A percentile compares a stretch with the other conserved stretches of the same genome.
These are phyloP conservation scores for Gomphus sp. DNA, from an alignment of 1,284 basidiomycete genomes.

Conservation along the genomic window DNA sequence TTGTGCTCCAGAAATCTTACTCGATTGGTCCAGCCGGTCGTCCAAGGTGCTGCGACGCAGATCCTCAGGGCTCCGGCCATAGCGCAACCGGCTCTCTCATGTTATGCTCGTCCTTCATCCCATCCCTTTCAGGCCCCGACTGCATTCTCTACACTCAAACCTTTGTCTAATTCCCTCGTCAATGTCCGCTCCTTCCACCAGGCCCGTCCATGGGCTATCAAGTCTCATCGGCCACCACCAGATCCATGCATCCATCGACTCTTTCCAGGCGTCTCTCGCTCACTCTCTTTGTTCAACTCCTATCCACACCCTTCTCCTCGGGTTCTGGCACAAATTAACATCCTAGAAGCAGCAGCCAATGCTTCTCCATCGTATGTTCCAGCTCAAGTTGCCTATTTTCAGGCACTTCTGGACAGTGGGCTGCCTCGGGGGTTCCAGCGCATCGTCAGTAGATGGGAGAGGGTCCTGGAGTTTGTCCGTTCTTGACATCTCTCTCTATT, in stretches of 20 bases:
- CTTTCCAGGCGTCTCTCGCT: conserved; percentile 6
- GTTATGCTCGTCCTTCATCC: neutral
- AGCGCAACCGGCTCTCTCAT: neutral
- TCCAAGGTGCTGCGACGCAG: neutral
- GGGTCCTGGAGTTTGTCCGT: conserved; percentile 72
- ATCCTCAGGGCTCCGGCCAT: neutral
- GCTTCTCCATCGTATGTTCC: conserved; percentile 54
- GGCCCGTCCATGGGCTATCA: neutral
- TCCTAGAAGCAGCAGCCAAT: conserved; percentile 68
- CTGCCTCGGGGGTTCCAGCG: conserved; percentile 60
- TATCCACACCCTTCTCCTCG: conserved; percentile 38
- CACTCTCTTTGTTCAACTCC: conserved; percentile 18
- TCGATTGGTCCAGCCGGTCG: neutral
- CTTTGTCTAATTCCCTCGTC: neutral
- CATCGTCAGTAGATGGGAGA: conserved; percentile 69
- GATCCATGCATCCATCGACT: neutral
- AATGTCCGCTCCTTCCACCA: neutral
- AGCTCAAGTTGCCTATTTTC: conserved; percentile 63
- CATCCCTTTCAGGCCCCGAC: conserved; percentile 2
- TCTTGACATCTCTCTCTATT: neutral
- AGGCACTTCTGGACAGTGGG: conserved; percentile 53
- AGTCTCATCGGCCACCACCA: neutral
- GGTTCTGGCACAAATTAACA: conserved; percentile 56
- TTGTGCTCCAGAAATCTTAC: neutral
- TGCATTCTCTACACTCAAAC: neutral